These are phyloP conservation scores for Crotalaria pallida DNA, from an alignment of 306 rosid species.

Conservation along the genomic window DNA sequence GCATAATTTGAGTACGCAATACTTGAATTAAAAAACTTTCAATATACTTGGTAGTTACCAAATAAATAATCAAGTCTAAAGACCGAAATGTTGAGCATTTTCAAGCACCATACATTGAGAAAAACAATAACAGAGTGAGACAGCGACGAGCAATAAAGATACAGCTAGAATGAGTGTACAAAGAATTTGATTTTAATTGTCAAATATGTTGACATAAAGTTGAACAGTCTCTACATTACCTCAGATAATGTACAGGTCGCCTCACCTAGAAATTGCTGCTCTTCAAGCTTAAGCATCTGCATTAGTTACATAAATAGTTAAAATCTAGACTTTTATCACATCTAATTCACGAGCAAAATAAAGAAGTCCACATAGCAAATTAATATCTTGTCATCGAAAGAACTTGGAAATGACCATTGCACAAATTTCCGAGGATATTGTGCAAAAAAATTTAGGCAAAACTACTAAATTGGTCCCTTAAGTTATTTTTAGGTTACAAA, in stretches of 20 bases:
- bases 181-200: conserved; percentile 6
- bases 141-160: neutral
- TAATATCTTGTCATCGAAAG: neutral
- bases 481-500: too few relatives aligned
- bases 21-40: neutral
- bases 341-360: conserved; percentile 13
- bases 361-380: neutral
- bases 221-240: conserved; percentile 47
- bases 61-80: neutral
- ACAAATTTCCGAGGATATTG: conserved; percentile 11
- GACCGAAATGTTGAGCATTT: conserved; percentile 4
- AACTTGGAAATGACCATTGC: neutral
- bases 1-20: conserved; percentile 19
- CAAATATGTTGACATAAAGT: neutral
- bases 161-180: conserved; percentile 7
- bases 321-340: conserved; percentile 17
- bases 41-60: conserved; percentile 10
- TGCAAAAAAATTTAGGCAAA: too few relatives aligned
- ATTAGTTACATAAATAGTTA: conserved; percentile 29
- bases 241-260: conserved; percentile 81
- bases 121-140: neutral
- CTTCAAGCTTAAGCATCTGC: conserved; percentile 95
- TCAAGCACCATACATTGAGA: conserved; percentile 13
- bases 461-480: too few relatives aligned
- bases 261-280: conserved; percentile 95